Evolutionary conservation across 805 yeast genomes (phyloP), one percentile per base, ranked within the genome.

Genomic region (Ogataea pini): DNA sequence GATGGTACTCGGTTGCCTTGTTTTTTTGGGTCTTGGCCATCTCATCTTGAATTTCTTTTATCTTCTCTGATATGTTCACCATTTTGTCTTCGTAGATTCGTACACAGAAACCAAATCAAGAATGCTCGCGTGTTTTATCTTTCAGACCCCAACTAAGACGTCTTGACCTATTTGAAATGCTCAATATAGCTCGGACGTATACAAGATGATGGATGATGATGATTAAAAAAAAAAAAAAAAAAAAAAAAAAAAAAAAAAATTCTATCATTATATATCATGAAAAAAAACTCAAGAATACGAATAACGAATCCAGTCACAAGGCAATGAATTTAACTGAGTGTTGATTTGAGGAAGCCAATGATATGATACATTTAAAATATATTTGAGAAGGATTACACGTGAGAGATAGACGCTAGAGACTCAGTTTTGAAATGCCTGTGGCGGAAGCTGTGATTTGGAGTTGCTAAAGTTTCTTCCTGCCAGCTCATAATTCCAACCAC

Each of bases 1-100:
- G 77, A 67, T 92, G 99, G 68, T 94, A 91, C 73, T 92, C 98
- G 1, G 99, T 92, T 54, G 99, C 98, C 71, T 92, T 92, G 65
- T 92, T 92, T 74, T 94, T 92, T 66, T 92, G 99, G 27, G 99
- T 92, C 52, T 97, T 79, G 28, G 96, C 81, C 76, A 92, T 83
- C 68, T 92, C 99, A 70, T 84, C 89, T 70, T 91, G 96, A 70
- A 92, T 90, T 71, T 84, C 89, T 50, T 83, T 83, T 59, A 90
- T 90, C 64, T 89, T 90, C 54, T 89, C 96, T 18, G 64, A 56
- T 27, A 67, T 58, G 38, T 64, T 66, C 34, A 66, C 70, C 70
- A 65, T 65, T 9, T 48, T 55, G 45, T 10, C n/a, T 12, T 10
- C n/a, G 31, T 4, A 12, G 8, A 12, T 8, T 37, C 8, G 8